Percentiles rank a stretch among this genome's conserved stretches.
These are phyloP conservation scores for Selaginella moellendorffii DNA, from an alignment of 75 land plant genomes.

Conservation along the genomic window DNA sequence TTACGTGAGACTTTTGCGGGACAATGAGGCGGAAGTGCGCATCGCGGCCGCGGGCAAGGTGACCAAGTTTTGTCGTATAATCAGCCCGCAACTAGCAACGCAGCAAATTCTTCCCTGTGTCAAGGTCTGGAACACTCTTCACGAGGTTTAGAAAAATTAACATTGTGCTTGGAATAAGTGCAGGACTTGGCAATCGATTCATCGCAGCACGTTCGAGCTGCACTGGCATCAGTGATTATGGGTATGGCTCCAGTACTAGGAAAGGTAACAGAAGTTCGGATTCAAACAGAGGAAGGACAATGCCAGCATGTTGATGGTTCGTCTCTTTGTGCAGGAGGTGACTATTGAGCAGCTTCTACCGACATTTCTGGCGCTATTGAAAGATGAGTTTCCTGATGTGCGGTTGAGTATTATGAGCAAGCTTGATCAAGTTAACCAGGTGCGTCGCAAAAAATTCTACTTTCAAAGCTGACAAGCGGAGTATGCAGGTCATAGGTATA, in stretches of 20 bases:
- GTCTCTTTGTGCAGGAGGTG: slow-evolving; percentile 51
- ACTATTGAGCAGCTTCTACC: slow-evolving; percentile 94
- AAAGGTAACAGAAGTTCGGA: slow-evolving; percentile 38
- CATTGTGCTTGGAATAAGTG: too few relatives aligned
- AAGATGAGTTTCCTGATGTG: slow-evolving; percentile 96
- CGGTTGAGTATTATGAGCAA: slow-evolving; percentile 96
- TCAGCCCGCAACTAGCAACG: slow-evolving; percentile 68
- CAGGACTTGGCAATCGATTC: slow-evolving; percentile 94
- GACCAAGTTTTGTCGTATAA: slow-evolving; percentile 78
- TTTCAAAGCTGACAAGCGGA: too few relatives aligned
- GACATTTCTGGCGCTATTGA: slow-evolving; percentile 79
- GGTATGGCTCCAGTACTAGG: slow-evolving; percentile 95
- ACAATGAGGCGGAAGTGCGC: slow-evolving; percentile 95
- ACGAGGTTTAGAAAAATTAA: background rate
- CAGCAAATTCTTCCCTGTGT: slow-evolving; percentile 96
- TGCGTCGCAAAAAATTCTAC: slow-evolving; percentile 11
- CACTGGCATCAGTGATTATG: slow-evolving; percentile 95
- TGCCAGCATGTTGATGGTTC: background rate
- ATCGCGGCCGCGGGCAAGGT: slow-evolving; percentile 97
- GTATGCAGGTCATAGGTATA: slow-evolving; percentile 85
- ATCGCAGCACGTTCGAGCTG: slow-evolving; percentile 97
- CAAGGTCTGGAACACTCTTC: slow-evolving; percentile 36
- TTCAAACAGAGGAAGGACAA: too few relatives aligned
- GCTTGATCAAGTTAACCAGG: slow-evolving; percentile 98
- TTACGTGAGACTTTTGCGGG: slow-evolving; percentile 85